Percentiles rank a stretch among this genome's conserved stretches.
phyloP scores from a whole-genome alignment of 2,329 filamentous ascomycete genomes.

The Proliferodiscus dingleyae region DNA sequence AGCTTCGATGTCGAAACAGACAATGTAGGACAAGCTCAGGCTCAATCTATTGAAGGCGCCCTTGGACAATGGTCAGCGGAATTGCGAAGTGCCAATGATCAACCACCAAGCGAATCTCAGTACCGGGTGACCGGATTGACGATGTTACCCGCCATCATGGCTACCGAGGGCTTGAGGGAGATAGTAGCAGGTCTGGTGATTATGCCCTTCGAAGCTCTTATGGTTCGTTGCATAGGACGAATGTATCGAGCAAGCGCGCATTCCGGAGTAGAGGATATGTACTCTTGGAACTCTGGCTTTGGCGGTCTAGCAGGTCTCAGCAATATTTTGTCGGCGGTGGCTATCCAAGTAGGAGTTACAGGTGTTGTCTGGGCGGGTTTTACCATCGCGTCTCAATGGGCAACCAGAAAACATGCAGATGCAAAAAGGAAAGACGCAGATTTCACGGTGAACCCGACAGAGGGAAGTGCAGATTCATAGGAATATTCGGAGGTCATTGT shows the following conservation, averaged over 20 bases:
- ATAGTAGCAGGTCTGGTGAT: constrained; percentile 24
- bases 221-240: constrained; percentile 28
- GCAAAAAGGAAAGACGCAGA: background rate
- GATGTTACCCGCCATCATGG: constrained; percentile 30
- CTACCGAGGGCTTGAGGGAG: constrained; percentile 29
- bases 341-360: constrained; percentile 24
- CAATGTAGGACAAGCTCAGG: constrained; percentile 12
- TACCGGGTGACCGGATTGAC: constrained; percentile 32
- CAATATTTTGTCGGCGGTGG: constrained; percentile 22
- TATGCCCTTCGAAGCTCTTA: constrained; percentile 29
- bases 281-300: constrained; percentile 1
- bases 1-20: constrained; percentile 32
- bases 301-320: constrained; percentile 8
- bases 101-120: constrained; percentile 15
- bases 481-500: too few species aligned
- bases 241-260: constrained; percentile 20
- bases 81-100: constrained; percentile 30
- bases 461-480: too few species aligned
- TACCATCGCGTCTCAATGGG: constrained; percentile 20
- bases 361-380: constrained; percentile 27
- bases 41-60: background rate
- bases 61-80: constrained; percentile 32
- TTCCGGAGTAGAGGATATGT: constrained; percentile 19
- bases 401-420: constrained; percentile 1
- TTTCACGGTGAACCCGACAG: too few species aligned